Conservation (phyloP, 2,329 filamentous ascomycete species). For the Alternaria incomplexa region DNA sequence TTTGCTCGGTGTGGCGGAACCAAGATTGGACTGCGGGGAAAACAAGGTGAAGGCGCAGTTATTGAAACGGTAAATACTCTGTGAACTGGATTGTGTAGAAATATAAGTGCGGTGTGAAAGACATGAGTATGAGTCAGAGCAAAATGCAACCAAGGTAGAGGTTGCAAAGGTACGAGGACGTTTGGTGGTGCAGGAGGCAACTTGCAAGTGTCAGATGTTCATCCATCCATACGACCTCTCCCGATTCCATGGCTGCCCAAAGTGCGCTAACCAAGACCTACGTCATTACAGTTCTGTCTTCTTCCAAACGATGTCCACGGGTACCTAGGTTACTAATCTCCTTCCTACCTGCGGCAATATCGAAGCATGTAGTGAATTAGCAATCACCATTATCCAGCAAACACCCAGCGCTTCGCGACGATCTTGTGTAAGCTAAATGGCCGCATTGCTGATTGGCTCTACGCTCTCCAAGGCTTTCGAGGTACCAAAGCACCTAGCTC, state of each 20-base stretch:
- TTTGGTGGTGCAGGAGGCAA: constrained; percentile 10
- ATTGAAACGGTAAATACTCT: constrained; percentile 43
- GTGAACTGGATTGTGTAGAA: constrained; percentile 34
- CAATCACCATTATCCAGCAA: not conserved
- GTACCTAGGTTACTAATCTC: not conserved
- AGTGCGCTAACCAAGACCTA: constrained; percentile 20
- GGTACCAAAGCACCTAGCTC: not conserved
- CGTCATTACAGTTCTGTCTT: constrained; percentile 16
- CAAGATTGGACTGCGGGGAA: constrained; percentile 31
- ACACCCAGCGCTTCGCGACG: not conserved
- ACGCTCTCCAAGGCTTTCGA: no score
- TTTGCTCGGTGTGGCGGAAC: constrained; percentile 1
- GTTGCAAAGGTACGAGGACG: constrained; percentile 7
- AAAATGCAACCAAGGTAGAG: constrained; percentile 15
- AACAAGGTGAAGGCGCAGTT: constrained; percentile 25
- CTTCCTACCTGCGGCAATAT: not conserved
- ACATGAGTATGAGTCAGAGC: constrained; percentile 44
- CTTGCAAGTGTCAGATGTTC: constrained; percentile 10
- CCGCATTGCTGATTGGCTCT: constrained; percentile 1
- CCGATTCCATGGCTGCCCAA: constrained; percentile 15
- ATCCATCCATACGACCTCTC: constrained; percentile 10
- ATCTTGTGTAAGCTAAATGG: not conserved
- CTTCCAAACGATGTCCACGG: not conserved
- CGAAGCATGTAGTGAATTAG: not conserved
- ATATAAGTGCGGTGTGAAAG: constrained; percentile 35